phyloP scores from a whole-genome alignment of 2,329 filamentous ascomycete genomes.

The Fusarium sp. region DNA sequence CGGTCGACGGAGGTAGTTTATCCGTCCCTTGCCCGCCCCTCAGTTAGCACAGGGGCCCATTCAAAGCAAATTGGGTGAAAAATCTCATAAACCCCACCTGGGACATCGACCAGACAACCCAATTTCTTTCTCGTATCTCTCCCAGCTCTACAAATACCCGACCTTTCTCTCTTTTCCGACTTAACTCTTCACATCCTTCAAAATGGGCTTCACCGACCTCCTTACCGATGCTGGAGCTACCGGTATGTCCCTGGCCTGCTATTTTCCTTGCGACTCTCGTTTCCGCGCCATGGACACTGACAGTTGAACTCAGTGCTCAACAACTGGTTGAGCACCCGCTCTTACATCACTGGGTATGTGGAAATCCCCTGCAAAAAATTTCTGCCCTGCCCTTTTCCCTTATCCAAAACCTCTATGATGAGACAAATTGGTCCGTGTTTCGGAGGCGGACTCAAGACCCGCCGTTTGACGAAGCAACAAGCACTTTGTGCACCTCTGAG shows the following conservation, averaged over 20 bases:
- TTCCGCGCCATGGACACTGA: slow-evolving; percentile 53
- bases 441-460: slow-evolving; percentile 94
- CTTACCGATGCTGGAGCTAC: slow-evolving; percentile 74
- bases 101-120: slow-evolving; percentile 57
- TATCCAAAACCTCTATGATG: slow-evolving; percentile 68
- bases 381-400: background rate
- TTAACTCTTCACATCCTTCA: slow-evolving; percentile 54
- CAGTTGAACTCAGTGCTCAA: slow-evolving; percentile 72
- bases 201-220: slow-evolving; percentile 80
- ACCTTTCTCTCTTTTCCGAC: slow-evolving; percentile 45
- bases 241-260: slow-evolving; percentile 54
- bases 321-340: slow-evolving; percentile 80
- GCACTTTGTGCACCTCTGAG: slow-evolving; percentile 84
- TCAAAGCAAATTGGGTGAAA: slow-evolving; percentile 53
- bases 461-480: slow-evolving; percentile 82
- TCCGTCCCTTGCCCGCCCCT: slow-evolving; percentile 25
- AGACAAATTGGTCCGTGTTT: slow-evolving; percentile 96
- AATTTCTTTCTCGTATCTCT: slow-evolving; percentile 52
- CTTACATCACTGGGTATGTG: slow-evolving; percentile 87
- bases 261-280: slow-evolving; percentile 46
- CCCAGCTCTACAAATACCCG: slow-evolving; percentile 51
- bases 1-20: slow-evolving; percentile 28
- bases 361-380: background rate
- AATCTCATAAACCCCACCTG: slow-evolving; percentile 61
- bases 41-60: slow-evolving; percentile 33